Conservation (phyloP, 208 protist genomes). For the Leishmania braziliensis region DNA sequence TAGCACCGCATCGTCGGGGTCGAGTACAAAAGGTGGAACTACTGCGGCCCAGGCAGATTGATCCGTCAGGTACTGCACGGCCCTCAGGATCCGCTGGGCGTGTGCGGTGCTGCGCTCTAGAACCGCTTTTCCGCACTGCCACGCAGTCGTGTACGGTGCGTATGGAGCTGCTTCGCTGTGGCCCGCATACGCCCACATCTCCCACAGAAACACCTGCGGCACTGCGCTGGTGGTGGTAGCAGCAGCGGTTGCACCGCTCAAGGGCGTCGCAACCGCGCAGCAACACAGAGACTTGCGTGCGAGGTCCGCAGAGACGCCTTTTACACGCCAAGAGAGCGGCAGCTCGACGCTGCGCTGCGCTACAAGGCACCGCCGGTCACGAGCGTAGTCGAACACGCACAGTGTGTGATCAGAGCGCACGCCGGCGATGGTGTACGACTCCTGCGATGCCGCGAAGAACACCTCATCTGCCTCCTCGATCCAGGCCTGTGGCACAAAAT, state of each 20-base stretch:
- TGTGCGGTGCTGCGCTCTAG: slow-evolving; percentile 55
- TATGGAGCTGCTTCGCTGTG: slow-evolving; percentile 11
- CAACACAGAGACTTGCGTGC: slow-evolving; percentile 58
- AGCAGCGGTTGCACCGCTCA: neutral
- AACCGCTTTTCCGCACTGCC: slow-evolving; percentile 66
- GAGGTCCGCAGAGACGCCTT: slow-evolving; percentile 52
- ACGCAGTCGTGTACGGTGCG: slow-evolving; percentile 40
- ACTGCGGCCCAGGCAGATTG: slow-evolving; percentile 65
- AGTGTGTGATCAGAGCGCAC: slow-evolving; percentile 53
- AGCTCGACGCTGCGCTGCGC: slow-evolving; percentile 62
- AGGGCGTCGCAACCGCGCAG: slow-evolving; percentile 26
- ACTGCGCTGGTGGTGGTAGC: neutral
- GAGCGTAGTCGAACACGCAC: slow-evolving; percentile 62
- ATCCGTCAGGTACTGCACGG: slow-evolving; percentile 64
- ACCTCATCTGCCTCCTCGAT: slow-evolving; percentile 55
- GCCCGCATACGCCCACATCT: slow-evolving; percentile 46
- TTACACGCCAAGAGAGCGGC: slow-evolving; percentile 35
- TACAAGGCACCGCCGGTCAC: slow-evolving; percentile 35
- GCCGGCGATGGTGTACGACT: slow-evolving; percentile 49
- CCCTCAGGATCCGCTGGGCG: slow-evolving; percentile 52
- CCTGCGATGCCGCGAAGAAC: slow-evolving; percentile 60
- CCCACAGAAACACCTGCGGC: slow-evolving; percentile 64
- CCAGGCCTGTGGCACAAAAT: slow-evolving; percentile 75
- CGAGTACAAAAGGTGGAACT: slow-evolving; percentile 62
- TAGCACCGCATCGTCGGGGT: slow-evolving; percentile 53